Conservation (phyloP, 768 basidiomycete species). For the Boletus vermiculosoides region DNA sequence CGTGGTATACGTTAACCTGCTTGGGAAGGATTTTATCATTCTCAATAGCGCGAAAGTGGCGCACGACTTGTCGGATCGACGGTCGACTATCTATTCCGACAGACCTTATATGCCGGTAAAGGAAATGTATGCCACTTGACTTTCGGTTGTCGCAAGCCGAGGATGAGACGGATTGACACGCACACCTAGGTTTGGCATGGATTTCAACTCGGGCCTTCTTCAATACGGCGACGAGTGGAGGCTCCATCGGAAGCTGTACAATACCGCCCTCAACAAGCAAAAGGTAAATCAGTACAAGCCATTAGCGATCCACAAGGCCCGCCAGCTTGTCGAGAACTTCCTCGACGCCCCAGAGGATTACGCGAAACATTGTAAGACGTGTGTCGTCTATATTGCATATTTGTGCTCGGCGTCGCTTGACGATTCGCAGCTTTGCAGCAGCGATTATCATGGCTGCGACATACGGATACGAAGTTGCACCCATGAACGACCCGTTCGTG, state of each 20-base stretch:
- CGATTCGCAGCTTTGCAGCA: conserved; percentile 17
- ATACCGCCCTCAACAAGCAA: conserved; percentile 20
- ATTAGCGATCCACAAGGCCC: conserved; percentile 17
- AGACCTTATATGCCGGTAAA: conserved; percentile 23
- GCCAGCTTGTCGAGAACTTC: conserved; percentile 24
- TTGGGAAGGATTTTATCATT: conserved; percentile 29
- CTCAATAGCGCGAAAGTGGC: conserved; percentile 26
- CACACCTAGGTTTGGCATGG: conserved; percentile 30
- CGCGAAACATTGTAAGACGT: conserved; percentile 20
- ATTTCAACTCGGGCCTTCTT: conserved; percentile 31
- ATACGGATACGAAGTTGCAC: conserved; percentile 29
- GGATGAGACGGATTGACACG: neutral
- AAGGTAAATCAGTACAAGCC: conserved; percentile 10
- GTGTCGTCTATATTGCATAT: conserved; percentile 11
- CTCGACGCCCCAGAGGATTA: conserved; percentile 17
- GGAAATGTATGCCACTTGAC: conserved; percentile 14
- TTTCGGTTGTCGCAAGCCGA: neutral
- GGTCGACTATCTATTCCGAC: conserved; percentile 28
- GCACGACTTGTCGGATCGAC: conserved; percentile 25
- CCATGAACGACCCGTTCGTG: conserved; percentile 29
- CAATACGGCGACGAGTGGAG: conserved; percentile 33
- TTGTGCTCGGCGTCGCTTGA: neutral
- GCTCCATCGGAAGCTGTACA: conserved; percentile 31
- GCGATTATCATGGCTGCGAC: conserved; percentile 23
- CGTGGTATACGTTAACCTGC: conserved; percentile 26